Evolutionary conservation across 495 filamentous ascomycete species (phyloP), one percentile per base, ranked within the genome.

Genomic region (Terfezia claveryi): DNA sequence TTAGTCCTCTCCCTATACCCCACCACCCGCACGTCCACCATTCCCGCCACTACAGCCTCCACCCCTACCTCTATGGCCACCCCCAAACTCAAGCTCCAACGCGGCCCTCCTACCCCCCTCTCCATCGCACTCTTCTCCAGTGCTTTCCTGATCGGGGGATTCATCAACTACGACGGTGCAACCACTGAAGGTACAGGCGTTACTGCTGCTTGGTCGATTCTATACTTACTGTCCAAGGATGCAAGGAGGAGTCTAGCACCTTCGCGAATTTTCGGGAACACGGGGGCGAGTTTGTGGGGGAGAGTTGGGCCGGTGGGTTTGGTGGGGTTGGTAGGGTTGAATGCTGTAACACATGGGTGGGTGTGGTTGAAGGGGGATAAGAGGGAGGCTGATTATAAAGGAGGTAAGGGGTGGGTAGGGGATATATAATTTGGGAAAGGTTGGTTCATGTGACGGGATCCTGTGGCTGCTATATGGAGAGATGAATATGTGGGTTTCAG

Each of bases 171-270:
- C 68, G 74, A 88, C 49, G 89, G 87, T 65, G 65, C 94, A 9
- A 80, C 78, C 53, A 14, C 41, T 5, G 91, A 95, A 60, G 78
- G 76, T 52, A 89, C 87, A 0, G 91, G 88, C 36, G 73, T 87
- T 53, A 83, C 79, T 11, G 86, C 83, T 16, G 86, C 89, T 4
- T 94, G 85, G 79, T 86, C 81, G 41, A 85, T 80, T 4, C 69
- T 94, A 20, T 98, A 96, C 66, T 70, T 87, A 14, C 68, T 95
- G 10, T 71, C 88, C 49, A 87, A 85, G 23, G 67, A 75, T 57
- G 75, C 85, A 55, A 74, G 82, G 57, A 75, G 73, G 55, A 77
- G 76, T 55, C 71, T 68, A 54, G 56, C 53, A 57, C 53, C 41
- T 23, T 62, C 54, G 23, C 58, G 41, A 51, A 56, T 54, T 49